A percentile compares a stretch with the other conserved stretches of the same genome.
Evolutionary conservation across 306 rosid species (phyloP).

Genomic region (Acacia crassicarpa): DNA sequence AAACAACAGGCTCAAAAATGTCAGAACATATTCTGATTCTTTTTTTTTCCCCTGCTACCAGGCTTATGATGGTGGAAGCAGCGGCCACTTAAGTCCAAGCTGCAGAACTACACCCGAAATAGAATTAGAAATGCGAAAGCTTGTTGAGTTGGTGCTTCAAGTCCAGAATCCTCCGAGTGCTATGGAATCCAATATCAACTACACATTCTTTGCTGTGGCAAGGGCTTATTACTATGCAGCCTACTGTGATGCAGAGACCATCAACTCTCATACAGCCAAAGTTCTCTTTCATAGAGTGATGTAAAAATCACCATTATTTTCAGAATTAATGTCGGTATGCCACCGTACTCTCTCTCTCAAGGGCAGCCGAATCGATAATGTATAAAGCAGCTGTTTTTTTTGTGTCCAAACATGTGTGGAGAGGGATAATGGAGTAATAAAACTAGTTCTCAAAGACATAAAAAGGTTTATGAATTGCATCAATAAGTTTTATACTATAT

Average conservation of each 20-base stretch:
- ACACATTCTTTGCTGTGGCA: slow-evolving; percentile 60
- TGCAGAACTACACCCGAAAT: slow-evolving; percentile 34
- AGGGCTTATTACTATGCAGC: slow-evolving; percentile 68
- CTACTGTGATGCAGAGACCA: slow-evolving; percentile 50
- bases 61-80: slow-evolving; percentile 37
- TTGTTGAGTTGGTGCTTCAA: slow-evolving; percentile 54
- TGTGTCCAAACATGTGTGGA: neutral
- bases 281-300: slow-evolving; percentile 68
- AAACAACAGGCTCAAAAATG: neutral
- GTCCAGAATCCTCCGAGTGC: slow-evolving; percentile 42
- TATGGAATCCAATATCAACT: slow-evolving; percentile 51
- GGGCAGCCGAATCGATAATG: neutral
- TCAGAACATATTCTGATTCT: neutral
- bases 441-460: neutral
- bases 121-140: slow-evolving; percentile 73
- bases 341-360: neutral
- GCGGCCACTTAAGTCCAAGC: slow-evolving; percentile 7
- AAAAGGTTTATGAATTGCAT: neutral
- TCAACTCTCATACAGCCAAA: slow-evolving; percentile 55
- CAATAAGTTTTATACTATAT: neutral
- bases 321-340: neutral
- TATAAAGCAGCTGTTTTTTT: neutral
- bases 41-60: slow-evolving; percentile 17
- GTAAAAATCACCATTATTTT: slow-evolving; percentile 24
- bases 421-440: neutral